Percentiles rank a stretch among this genome's conserved stretches.
phyloP scores from a whole-genome alignment of 2,329 filamentous ascomycete species.

The Alternaria tenuissima region DNA sequence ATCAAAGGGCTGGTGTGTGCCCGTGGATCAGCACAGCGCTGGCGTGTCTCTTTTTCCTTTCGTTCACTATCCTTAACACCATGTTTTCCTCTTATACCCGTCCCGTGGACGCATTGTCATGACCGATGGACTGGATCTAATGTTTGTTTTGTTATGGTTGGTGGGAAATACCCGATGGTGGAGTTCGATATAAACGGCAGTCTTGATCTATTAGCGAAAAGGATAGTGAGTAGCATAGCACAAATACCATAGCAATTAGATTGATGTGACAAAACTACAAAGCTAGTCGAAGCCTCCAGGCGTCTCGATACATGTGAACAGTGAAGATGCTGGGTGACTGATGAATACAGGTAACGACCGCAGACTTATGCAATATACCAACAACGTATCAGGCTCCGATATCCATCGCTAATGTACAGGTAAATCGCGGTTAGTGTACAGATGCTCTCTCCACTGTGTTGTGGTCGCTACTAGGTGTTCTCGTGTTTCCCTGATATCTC shows the following conservation, averaged over 20 bases:
- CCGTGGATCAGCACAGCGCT: conserved; percentile 5
- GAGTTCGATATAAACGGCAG: conserved; percentile 12
- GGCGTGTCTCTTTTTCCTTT: conserved; percentile 1
- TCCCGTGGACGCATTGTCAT: conserved; percentile 33
- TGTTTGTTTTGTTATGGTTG: conserved; percentile 25
- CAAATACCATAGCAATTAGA: background rate
- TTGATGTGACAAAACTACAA: conserved; percentile 1
- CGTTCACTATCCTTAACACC: conserved; percentile 13
- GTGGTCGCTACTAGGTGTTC: background rate
- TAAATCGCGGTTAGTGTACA: background rate
- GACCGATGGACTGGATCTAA: conserved; percentile 42
- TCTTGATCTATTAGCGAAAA: conserved; percentile 10
- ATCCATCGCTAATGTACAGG: background rate
- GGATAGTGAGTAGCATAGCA: conserved; percentile 9
- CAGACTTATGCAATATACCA: background rate
- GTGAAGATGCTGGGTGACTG: background rate
- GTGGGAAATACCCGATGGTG: conserved; percentile 23
- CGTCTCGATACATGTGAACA: background rate
- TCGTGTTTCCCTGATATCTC: background rate
- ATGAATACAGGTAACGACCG: background rate
- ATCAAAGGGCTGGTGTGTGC: conserved; percentile 8
- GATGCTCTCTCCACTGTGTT: background rate
- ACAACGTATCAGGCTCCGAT: background rate
- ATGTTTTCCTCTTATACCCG: conserved; percentile 23
- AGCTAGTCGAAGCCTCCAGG: background rate